Conservation (phyloP, 2,329 filamentous ascomycete genomes). For the Trichoderma aggressivum region DNA sequence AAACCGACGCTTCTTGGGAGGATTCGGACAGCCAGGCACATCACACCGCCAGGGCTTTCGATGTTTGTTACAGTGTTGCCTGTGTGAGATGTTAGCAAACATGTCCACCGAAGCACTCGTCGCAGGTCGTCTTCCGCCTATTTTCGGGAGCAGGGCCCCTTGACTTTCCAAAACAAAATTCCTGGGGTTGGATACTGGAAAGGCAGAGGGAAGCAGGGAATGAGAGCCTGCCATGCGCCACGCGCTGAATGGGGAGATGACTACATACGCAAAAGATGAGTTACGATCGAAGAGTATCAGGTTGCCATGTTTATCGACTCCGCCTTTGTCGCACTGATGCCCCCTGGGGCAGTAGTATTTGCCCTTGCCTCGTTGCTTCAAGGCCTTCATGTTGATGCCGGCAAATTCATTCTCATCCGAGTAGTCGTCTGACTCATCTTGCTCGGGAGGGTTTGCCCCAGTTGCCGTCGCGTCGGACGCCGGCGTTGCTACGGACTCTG, state of each 20-base stretch:
- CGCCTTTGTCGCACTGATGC: constrained; percentile 38
- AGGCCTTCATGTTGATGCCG: constrained; percentile 38
- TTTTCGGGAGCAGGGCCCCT: not conserved
- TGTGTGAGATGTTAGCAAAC: constrained; percentile 23
- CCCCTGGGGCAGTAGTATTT: constrained; percentile 37
- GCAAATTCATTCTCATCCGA: constrained; percentile 36
- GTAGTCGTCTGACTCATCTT: constrained; percentile 33
- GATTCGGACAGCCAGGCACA: constrained; percentile 39
- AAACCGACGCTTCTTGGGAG: constrained; percentile 40
- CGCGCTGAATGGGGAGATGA: not conserved
- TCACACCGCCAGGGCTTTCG: constrained; percentile 41
- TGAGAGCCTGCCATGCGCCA: not conserved
- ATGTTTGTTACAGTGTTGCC: constrained; percentile 44
- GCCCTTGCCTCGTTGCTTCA: constrained; percentile 40
- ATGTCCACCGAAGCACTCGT: not conserved
- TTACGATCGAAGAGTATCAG: constrained; percentile 41
- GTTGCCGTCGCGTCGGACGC: not conserved
- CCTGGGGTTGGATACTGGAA: not conserved
- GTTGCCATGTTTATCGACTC: constrained; percentile 38
- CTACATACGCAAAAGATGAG: constrained; percentile 39
- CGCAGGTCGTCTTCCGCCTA: not conserved
- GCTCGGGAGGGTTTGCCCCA: not conserved
- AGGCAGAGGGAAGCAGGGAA: not conserved
- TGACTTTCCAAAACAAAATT: not conserved
- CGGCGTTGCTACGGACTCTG: constrained; percentile 5